Evolutionary conservation across 2,329 filamentous ascomycete species (phyloP), one percentile per base, ranked within the genome.

Genomic region (Aspergillus chevalieri): DNA sequence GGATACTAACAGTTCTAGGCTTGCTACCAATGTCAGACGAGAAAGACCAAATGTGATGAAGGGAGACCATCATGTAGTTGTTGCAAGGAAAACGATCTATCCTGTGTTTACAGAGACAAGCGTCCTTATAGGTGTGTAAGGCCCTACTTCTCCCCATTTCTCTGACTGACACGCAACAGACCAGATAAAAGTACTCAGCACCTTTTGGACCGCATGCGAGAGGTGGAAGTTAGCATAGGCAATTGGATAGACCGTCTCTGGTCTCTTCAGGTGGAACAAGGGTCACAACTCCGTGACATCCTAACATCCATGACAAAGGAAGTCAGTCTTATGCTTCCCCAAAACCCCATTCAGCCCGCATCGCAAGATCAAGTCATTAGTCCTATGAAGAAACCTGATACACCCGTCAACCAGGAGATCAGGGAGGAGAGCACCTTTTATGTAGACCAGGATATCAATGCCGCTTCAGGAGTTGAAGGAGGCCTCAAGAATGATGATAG

Each of bases 1-100:
- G 1, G 14, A 4, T 30, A 3, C 28, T 30, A 30, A 30, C 28
- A 30, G 17, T 47, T 50, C 12, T 54, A 95, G 85, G 93, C 93
- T 36, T 98, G 93, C 69, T 89, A 95, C 63, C 88, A 86, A 67
- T 95, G 89, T 70, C 84, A 89, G 50, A 81, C 86, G 53, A 79
- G 92, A 38, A 95, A 95, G 69, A 89, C 89, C 14, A 95, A 94
- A 70, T 95, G 89, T 66, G 89, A 95, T 61, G 90, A 95, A 74
- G 84, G 84, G 10, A 84, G 86, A 57, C 89, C 87, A 2, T 85
- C 87, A 60, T 92, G 89, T 64, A 89, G 85, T 38, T 82, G 83
- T 61, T 98, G 93, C 67, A 86, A 86, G 60, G 91, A 97, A 58
- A 94, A 94, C 65, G 84, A 81, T 56, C 78, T 89, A 28, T 79